Conservation (phyloP, 2,329 filamentous ascomycete genomes). For the Ascochyta fabae region DNA sequence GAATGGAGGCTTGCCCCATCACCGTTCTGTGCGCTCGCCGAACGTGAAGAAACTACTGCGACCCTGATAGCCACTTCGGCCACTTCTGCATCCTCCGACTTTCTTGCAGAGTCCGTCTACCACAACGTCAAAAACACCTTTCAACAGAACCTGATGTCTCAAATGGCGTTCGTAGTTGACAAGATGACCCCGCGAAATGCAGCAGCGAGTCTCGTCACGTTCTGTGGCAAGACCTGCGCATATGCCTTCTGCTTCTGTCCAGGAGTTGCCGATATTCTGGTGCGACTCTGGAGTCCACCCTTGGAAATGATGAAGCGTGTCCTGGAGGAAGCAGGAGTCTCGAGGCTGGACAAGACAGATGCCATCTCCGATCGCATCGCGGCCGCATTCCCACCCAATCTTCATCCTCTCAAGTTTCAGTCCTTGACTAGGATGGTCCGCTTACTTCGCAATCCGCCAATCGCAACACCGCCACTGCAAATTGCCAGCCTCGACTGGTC, state of each 20-base stretch:
- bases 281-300: constrained; percentile 79
- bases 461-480: constrained; percentile 68
- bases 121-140: constrained; percentile 92
- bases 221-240: constrained; percentile 87
- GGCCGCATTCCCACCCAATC: constrained; percentile 71
- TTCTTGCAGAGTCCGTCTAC: constrained; percentile 76
- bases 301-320: constrained; percentile 73
- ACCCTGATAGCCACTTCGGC: constrained; percentile 63
- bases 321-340: constrained; percentile 70
- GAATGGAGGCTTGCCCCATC: constrained; percentile 83
- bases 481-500: constrained; percentile 81
- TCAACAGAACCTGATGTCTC: constrained; percentile 77
- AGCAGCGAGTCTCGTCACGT: constrained; percentile 71
- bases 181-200: constrained; percentile 83
- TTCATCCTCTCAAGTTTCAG: constrained; percentile 67
- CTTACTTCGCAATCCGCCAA: constrained; percentile 65
- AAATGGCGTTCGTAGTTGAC: constrained; percentile 86
- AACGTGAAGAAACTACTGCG: constrained; percentile 57
- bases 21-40: constrained; percentile 67
- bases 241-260: constrained; percentile 95
- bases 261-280: constrained; percentile 80
- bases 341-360: constrained; percentile 58
- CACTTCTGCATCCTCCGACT: constrained; percentile 67
- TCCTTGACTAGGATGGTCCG: constrained; percentile 66
- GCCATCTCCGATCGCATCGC: constrained; percentile 67